Evolutionary conservation across 2,329 filamentous ascomycete species (phyloP).

Genomic region (Aspergillus ibericus): DNA sequence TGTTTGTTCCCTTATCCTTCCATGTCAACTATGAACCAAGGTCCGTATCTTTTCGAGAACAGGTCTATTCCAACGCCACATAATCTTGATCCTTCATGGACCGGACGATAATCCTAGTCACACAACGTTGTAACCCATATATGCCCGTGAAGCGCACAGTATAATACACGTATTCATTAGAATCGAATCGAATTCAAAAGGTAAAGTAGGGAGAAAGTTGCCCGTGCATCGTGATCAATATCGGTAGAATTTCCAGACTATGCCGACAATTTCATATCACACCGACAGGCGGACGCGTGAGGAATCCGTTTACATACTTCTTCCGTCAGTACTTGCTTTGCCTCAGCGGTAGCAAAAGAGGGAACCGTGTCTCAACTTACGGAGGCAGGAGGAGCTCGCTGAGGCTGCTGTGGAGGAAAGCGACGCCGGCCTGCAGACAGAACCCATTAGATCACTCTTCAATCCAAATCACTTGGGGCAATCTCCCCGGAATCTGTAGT

Average conservation of each 20-base stretch:
- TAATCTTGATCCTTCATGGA: constrained; percentile 6
- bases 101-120: constrained; percentile 6
- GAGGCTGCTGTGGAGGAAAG: constrained; percentile 67
- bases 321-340: constrained; percentile 16
- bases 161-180: constrained; percentile 28
- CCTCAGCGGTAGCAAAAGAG: not conserved
- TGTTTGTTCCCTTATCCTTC: no score
- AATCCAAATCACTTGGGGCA: not conserved
- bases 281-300: constrained; percentile 2
- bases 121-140: constrained; percentile 12
- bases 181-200: constrained; percentile 11
- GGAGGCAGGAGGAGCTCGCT: constrained; percentile 67
- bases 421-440: constrained; percentile 59
- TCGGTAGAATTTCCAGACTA: not conserved
- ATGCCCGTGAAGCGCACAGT: constrained; percentile 23
- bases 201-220: constrained; percentile 11
- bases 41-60: not conserved
- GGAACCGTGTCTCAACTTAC: constrained; percentile 39
- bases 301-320: constrained; percentile 22
- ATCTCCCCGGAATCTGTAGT: not conserved
- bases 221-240: constrained; percentile 3
- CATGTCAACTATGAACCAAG: not conserved
- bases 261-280: constrained; percentile 10
- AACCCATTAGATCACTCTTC: constrained; percentile 12
- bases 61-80: constrained; percentile 18